Conservation (phyloP, 1,284 basidiomycete species). For the Cryptococcus hybrid region DNA sequence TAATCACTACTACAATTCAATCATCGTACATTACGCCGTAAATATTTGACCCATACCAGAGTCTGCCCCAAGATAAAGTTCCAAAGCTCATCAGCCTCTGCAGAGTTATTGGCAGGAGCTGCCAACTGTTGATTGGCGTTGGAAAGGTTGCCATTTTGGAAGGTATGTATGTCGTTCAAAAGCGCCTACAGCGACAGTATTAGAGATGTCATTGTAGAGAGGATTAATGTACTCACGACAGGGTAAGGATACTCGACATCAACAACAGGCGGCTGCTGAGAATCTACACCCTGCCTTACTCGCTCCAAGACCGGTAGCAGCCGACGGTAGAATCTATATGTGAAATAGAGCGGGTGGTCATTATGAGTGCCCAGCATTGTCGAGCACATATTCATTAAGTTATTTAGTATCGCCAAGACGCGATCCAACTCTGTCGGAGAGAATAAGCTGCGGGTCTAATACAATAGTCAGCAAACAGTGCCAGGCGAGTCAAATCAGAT, state of each 20-base stretch:
- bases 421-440: neutral
- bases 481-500: neutral
- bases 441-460: neutral
- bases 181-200: too few species aligned
- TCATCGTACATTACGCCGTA: too few species aligned
- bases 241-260: neutral
- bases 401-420: neutral
- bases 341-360: constrained; percentile 1
- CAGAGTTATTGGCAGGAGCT: too few species aligned
- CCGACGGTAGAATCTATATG: constrained; percentile 2
- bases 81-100: neutral
- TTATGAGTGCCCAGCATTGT: neutral
- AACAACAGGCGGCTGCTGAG: neutral
- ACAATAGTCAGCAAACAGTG: neutral
- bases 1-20: too few species aligned
- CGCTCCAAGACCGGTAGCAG: constrained; percentile 3
- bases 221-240: neutral
- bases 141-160: too few species aligned
- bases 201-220: neutral
- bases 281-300: neutral
- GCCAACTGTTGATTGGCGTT: too few species aligned
- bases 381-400: constrained; percentile 1
- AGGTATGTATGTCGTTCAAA: too few species aligned
- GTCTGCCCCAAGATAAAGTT: neutral
- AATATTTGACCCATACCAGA: neutral